These are phyloP conservation scores for Zygosaccharomyces pseudobailii DNA, from an alignment of 1,139 yeast species.

Conservation along the genomic window DNA sequence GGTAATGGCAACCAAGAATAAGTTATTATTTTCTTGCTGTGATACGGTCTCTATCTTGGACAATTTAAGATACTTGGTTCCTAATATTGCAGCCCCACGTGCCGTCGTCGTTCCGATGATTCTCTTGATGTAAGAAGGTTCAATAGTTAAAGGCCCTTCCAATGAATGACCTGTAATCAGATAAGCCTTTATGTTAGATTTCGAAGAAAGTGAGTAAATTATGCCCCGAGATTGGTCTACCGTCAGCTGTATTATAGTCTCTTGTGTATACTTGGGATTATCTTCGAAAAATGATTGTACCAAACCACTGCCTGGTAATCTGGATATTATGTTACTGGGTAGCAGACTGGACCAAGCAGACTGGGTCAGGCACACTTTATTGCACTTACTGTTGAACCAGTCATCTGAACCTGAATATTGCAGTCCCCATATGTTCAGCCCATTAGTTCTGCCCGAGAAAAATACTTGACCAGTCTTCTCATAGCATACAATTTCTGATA, in stretches of 20 bases:
- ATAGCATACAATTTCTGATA: constrained; percentile 56
- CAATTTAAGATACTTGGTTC: constrained; percentile 42
- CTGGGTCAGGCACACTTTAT: constrained; percentile 73
- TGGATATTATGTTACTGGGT: constrained; percentile 39
- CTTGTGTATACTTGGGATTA: constrained; percentile 39
- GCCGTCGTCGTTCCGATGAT: constrained; percentile 54
- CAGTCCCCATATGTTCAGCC: constrained; percentile 80
- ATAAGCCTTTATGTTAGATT: constrained; percentile 78
- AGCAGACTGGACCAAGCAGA: constrained; percentile 57
- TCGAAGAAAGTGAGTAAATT: constrained; percentile 77
- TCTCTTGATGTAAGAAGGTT: constrained; percentile 41
- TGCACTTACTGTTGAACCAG: constrained; percentile 82
- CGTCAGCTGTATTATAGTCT: constrained; percentile 57
- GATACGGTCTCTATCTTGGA: constrained; percentile 61
- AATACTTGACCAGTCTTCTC: constrained; percentile 72
- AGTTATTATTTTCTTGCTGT: constrained; percentile 59
- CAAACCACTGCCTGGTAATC: constrained; percentile 43
- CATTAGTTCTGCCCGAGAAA: constrained; percentile 74
- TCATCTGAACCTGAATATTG: constrained; percentile 81
- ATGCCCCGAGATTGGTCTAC: constrained; percentile 75
- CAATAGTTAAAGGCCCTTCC: constrained; percentile 36
- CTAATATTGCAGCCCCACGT: constrained; percentile 38
- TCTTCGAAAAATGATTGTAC: constrained; percentile 38
- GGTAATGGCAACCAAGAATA: constrained; percentile 81
- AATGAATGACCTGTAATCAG: constrained; percentile 42